Conservation (phyloP, 768 basidiomycete species). For the Macrolepiota albuminosa region DNA sequence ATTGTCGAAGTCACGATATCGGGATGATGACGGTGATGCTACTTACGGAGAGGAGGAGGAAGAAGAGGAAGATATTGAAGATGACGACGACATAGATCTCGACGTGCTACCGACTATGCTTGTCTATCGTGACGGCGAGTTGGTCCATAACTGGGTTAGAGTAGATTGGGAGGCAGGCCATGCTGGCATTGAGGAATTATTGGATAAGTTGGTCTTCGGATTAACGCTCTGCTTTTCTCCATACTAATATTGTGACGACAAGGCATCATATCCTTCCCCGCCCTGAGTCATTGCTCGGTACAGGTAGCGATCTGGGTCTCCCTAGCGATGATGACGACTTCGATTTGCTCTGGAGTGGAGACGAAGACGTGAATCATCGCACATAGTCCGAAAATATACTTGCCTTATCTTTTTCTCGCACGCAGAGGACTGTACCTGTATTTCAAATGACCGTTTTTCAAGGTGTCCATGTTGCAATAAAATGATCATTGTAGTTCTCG, state of each 20-base stretch:
- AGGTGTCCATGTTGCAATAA: not conserved
- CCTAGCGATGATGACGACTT: conserved; percentile 51
- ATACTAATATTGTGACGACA: not conserved
- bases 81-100: conserved; percentile 65
- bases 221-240: not conserved
- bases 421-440: not conserved
- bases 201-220: conserved; percentile 46
- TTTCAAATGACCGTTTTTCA: not conserved
- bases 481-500: not conserved
- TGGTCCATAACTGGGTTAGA: conserved; percentile 87
- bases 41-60: conserved; percentile 31
- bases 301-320: conserved; percentile 39
- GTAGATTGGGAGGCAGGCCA: conserved; percentile 81
- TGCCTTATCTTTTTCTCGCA: not conserved
- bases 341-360: conserved; percentile 49
- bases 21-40: conserved; percentile 20
- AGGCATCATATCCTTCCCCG: conserved; percentile 40
- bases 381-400: not conserved
- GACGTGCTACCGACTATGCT: conserved; percentile 79
- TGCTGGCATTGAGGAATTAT: conserved; percentile 63
- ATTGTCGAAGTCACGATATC: conserved; percentile 26
- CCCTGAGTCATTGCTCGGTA: conserved; percentile 23
- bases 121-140: conserved; percentile 73
- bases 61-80: conserved; percentile 38
- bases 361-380: conserved; percentile 28